Evolutionary conservation across 805 yeast genomes (phyloP).

Genomic region (Candida boleticola): DNA sequence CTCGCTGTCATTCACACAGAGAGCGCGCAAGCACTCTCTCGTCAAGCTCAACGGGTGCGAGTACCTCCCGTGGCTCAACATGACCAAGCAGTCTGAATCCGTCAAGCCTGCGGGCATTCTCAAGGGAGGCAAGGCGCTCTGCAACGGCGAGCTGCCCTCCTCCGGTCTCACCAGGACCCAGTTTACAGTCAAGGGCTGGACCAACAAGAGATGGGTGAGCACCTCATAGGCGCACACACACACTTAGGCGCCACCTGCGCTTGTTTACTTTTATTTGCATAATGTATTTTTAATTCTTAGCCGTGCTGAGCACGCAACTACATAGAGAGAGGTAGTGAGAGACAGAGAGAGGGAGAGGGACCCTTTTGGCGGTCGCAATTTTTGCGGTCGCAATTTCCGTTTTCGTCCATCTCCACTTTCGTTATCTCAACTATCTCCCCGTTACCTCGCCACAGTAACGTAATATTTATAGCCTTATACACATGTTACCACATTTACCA

Average conservation of each 20-base stretch:
- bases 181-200: slow-evolving; percentile 53
- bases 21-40: slow-evolving; percentile 6
- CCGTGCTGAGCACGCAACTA: slow-evolving; percentile 1
- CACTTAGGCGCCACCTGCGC: no score
- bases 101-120: slow-evolving; percentile 38
- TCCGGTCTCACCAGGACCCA: slow-evolving; percentile 41
- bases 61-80: slow-evolving; percentile 23
- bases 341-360: no score
- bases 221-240: not conserved
- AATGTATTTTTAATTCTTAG: not conserved
- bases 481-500: no score
- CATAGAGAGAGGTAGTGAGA: no score
- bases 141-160: slow-evolving; percentile 35
- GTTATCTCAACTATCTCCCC: no score
- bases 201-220: slow-evolving; percentile 42
- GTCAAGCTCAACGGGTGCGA: slow-evolving; percentile 19
- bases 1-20: slow-evolving; percentile 3
- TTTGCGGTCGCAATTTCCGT: no score
- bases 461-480: no score
- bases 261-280: slow-evolving; percentile 1
- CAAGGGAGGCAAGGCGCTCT: slow-evolving; percentile 13
- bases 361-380: no score
- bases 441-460: no score
- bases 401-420: no score
- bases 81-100: slow-evolving; percentile 6